Evolutionary conservation across 1,284 basidiomycete genomes (phyloP), one percentile per base, ranked within the genome.

Genomic region (Exsudoporus floridanus): DNA sequence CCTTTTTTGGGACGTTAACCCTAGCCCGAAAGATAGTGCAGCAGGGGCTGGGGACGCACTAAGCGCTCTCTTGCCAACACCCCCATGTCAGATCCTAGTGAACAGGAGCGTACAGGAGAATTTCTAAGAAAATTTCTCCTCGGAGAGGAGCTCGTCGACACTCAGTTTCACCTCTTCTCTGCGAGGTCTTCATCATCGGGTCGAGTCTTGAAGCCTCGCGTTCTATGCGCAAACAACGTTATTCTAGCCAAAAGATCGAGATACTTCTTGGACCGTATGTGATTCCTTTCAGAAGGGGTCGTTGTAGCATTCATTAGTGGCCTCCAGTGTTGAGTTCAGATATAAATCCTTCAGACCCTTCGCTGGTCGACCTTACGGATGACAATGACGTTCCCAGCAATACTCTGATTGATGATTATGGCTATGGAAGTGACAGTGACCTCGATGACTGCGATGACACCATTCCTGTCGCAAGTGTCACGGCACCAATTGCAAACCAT

Each of bases 131-230:
- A 59, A 35, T 69, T 62, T 3, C 55, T 66, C 18, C 46, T 66
- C 0, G 65, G 65, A 21, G 56, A 66, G 16, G 67, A 65, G 33
- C 42, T 70, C 4, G 18, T 66, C 39, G 61, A 69, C 21, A 69
- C 65, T 0, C 64, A 64, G 23, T 70, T 70, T 8, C 59, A 66
- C 18, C 50, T 70, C 1, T 66, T 67, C 42, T 66, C 66, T 0
- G 30, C 59, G 19, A 57, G 37, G 31, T 68, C 65, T 21, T 43
- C 40, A 18, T n/a, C 39, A 3, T 52, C 50, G 0, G 2, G 45
- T 13, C 56, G 43, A 14, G 40, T 60, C 18, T 18, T 27, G 10
- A 63, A 56, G 23, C 59, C 63, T 34, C 68, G 57, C 21, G 49
- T 62, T 18, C 49, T 68, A 12, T 65, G 56, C 3, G 56, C 54